Evolutionary conservation across 2,329 filamentous ascomycete genomes (phyloP), one percentile per base, ranked within the genome.

Genomic region (Beauveria varroae): DNA sequence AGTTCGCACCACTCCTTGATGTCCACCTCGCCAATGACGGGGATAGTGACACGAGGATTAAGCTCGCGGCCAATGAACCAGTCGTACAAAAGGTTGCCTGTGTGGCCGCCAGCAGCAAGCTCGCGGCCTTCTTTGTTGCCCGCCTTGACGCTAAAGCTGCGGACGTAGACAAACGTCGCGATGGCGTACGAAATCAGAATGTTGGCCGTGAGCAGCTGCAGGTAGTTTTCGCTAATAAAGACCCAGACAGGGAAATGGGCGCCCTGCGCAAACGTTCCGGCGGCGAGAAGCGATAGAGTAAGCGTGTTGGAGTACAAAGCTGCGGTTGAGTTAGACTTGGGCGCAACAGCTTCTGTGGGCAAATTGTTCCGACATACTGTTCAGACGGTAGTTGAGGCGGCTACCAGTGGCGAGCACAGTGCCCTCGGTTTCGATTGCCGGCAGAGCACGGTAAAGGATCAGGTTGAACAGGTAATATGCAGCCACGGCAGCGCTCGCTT

Each of bases 11-110:
- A 97, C 63, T 87, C 81, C 76, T 97, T 97, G 75, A 98, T 88
- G 70, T 98, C 93, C 55, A 97, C 81, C 67, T 91, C 89, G 62
- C 91, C 91, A 65, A 96, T 81, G 54, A 96, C 73, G 2, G 92
- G 92, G 26, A 96, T 77, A 0, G 81, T 85, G 63, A 96, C 75
- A 54, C 93, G 90, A 3, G 93, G 93, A 76, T 98, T 98, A 63
- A 98, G 86, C 74, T 98, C 93, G 30, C 93, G 90, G 22, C 93
- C 93, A 66, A 98, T 97, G 76, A 92, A 98, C 86, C 91, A 98
- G 75, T 98, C 93, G 73, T 98, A 97, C 43, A 97, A 75, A 65
- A 91, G 77, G 74, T 96, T 97, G 62, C 92, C 93, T 1, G 86
- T 86, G 70, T 89, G 84, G 18, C 92, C 93, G 49, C 93, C 92